Evolutionary conservation across 1,284 basidiomycete species (phyloP).

Genomic region (Cryptococcus floricola): DNA sequence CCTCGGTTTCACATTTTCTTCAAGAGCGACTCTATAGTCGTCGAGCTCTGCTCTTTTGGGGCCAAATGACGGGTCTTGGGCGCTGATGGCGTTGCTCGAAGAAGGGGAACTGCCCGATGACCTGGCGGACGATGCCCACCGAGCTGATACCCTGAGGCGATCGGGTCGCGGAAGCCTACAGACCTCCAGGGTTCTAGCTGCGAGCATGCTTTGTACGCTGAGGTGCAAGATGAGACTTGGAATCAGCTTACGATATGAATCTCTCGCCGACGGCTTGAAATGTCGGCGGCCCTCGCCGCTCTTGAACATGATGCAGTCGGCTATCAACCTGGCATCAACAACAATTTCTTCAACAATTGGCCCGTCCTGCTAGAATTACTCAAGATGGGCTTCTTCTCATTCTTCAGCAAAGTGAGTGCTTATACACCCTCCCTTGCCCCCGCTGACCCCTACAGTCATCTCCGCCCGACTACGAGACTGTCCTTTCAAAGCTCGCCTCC

Average conservation of each 20-base stretch:
- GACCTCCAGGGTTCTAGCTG: too few relatives aligned
- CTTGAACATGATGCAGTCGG: too few relatives aligned
- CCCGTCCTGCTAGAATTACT: not conserved
- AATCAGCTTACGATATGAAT: too few relatives aligned
- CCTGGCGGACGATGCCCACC: too few relatives aligned
- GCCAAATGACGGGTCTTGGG: not conserved
- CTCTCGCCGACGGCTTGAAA: too few relatives aligned
- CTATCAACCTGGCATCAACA: too few relatives aligned
- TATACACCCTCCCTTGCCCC: not conserved
- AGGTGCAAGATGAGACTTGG: too few relatives aligned
- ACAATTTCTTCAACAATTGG: not conserved
- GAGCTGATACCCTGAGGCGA: too few relatives aligned
- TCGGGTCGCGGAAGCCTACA: too few relatives aligned
- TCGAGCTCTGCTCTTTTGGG: slow-evolving; percentile 6
- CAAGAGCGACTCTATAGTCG: slow-evolving; percentile 14
- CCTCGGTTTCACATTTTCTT: not conserved
- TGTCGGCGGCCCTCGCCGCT: too few relatives aligned
- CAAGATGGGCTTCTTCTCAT: slow-evolving; percentile 43
- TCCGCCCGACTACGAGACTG: slow-evolving; percentile 54
- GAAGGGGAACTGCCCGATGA: too few relatives aligned
- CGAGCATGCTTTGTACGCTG: too few relatives aligned
- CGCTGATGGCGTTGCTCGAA: not conserved
- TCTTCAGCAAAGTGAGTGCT: slow-evolving; percentile 31
- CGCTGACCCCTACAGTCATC: slow-evolving; percentile 25
- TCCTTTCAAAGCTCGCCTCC: slow-evolving; percentile 51